These are phyloP conservation scores for Chaetomidium leptoderma DNA, from an alignment of 495 filamentous ascomycete genomes.

Conservation along the genomic window DNA sequence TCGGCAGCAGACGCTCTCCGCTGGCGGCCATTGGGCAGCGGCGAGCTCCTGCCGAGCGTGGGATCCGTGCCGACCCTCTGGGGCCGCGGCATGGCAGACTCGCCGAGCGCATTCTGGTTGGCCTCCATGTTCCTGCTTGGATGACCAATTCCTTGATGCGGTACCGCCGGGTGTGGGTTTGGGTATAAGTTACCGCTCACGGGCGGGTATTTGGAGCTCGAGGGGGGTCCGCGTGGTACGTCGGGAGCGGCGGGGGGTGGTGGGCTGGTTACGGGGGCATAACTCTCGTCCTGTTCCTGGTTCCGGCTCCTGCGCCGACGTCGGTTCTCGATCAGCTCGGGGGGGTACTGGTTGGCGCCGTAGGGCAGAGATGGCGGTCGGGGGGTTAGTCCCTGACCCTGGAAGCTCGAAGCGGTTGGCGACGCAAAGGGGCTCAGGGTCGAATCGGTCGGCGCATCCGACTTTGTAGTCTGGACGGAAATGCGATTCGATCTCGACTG, in stretches of 20 bases:
- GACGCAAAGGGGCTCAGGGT: conserved; percentile 50
- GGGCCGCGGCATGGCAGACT: conserved; percentile 23
- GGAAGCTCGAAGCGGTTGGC: conserved; percentile 47
- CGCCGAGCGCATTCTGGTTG: conserved; percentile 33
- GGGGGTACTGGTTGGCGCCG: conserved; percentile 43
- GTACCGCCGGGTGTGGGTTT: conserved; percentile 26
- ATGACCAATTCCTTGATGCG: conserved; percentile 24
- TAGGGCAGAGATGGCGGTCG: conserved; percentile 48
- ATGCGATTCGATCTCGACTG: conserved; percentile 37
- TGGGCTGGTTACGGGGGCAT: conserved; percentile 25
- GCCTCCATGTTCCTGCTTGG: conserved; percentile 36
- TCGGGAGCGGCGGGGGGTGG: conserved; percentile 55
- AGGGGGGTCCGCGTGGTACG: conserved; percentile 53
- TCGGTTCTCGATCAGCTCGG: conserved; percentile 37
- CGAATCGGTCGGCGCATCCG: conserved; percentile 47
- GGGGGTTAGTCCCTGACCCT: conserved; percentile 44
- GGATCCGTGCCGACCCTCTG: conserved; percentile 28
- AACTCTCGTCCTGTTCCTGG: conserved; percentile 31
- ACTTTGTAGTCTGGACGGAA: conserved; percentile 44
- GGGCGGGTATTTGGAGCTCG: conserved; percentile 54
- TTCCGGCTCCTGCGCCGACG: conserved; percentile 34
- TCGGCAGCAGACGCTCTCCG: conserved; percentile 33
- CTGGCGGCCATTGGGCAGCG: conserved; percentile 17
- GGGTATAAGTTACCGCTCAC: conserved; percentile 35
- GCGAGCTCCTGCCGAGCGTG: conserved; percentile 10